Evolutionary conservation across 768 basidiomycete species (phyloP), one percentile per base, ranked within the genome.

Genomic region (Serendipita indica): DNA sequence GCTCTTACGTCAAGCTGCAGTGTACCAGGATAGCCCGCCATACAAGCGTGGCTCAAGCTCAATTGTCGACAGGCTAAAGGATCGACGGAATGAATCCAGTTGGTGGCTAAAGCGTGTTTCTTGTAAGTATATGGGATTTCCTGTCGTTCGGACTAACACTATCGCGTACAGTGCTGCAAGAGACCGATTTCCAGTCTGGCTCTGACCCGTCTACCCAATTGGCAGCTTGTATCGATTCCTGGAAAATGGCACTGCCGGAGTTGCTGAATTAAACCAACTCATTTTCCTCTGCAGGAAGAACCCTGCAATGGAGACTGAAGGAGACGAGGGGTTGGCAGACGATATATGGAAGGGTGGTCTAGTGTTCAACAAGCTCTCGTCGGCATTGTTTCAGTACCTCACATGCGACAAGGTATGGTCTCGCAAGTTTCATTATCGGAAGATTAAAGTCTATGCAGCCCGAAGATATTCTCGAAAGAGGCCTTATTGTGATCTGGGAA

Each of bases 101-200:
- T 93, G 90, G 90, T 92, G 90, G 89, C 67, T 81, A 62, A 88
- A 86, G 67, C 76, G 84, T 63, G 82, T 79, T 67, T 73, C 77
- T 39, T 69, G 89, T 92, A 67, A 68, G 81, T 79, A 39, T 39
- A 30, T 37, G 56, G 49, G 60, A 3, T 25, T 41, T 59, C 16
- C 13, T 39, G 45, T 12, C 5, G 14, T 28, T 14, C 14, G 41
- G 18, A 58, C 1, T 25, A 12, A n/a, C n/a, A n/a, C n/a, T n/a
- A 20, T 22, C 58, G 1, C 62, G 27, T 60, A 18, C 63, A 79
- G 77, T 80, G 63, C 65, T 67, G n/a, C 52, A n/a, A 18, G 25
- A 59, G n/a, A n/a, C n/a, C n/a, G n/a, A n/a, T n/a, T n/a, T n/a
- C n/a, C n/a, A n/a, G n/a, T n/a, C n/a, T n/a, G n/a, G n/a, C n/a